Conservation (phyloP, 2,329 filamentous ascomycete genomes). For the Fusarium sp. region DNA sequence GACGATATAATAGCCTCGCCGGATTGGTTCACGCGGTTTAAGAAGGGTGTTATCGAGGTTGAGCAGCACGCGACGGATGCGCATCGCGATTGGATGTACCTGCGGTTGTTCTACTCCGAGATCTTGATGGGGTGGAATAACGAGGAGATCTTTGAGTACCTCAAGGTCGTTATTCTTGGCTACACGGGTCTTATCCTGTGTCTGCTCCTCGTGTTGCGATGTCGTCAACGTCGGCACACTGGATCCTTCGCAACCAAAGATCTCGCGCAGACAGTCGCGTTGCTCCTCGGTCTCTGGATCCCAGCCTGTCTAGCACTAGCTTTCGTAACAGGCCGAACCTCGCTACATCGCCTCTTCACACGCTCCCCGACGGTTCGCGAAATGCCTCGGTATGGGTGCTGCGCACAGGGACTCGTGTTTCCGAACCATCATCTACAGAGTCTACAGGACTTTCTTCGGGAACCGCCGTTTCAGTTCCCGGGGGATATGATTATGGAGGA, state of each 20-base stretch:
- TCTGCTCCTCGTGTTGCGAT: constrained; percentile 18
- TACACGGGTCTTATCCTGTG: constrained; percentile 40
- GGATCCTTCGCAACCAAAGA: constrained; percentile 21
- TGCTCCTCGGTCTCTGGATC: constrained; percentile 46
- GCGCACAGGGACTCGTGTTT: constrained; percentile 52
- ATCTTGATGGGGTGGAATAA: constrained; percentile 53
- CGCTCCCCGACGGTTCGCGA: constrained; percentile 44
- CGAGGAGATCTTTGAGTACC: constrained; percentile 49
- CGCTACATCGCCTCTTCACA: constrained; percentile 42
- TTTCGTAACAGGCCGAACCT: constrained; percentile 46
- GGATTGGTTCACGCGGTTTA: constrained; percentile 49
- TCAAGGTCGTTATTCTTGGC: constrained; percentile 39
- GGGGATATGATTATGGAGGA: constrained; percentile 52
- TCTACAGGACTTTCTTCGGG: constrained; percentile 43
- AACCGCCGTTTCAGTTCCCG: constrained; percentile 49
- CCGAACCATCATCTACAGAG: constrained; percentile 46
- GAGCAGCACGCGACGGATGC: constrained; percentile 36
- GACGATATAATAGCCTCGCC: constrained; percentile 52
- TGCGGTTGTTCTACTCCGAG: constrained; percentile 54
- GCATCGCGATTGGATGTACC: constrained; percentile 49
- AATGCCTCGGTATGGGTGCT: constrained; percentile 54
- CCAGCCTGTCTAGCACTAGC: constrained; percentile 48
- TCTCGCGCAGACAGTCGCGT: constrained; percentile 41
- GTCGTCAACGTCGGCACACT: constrained; percentile 12
- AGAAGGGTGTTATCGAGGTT: constrained; percentile 43